Base-by-base conservation (phyloP, 2,329 filamentous ascomycete genomes). In the Xylaria sp. region DNA sequence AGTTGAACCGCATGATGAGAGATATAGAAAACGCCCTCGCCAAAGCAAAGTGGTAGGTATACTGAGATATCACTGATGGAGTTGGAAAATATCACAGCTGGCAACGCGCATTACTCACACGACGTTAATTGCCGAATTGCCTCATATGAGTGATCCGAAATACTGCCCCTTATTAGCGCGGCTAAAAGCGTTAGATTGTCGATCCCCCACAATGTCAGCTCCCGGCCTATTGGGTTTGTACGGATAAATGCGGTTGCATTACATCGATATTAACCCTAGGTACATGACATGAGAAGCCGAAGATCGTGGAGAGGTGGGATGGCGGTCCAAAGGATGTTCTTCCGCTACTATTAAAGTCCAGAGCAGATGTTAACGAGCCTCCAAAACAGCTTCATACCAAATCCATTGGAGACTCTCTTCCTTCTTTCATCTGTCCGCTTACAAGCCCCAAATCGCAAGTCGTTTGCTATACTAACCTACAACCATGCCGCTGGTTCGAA, bases 401-500 rank as follows among this genome's bases (percentile, higher is more conserved):
- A 9, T 42, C 37, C 37, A 42, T 42, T 7, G 37, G 8, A 42
- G 3, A 42, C 7, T 49, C 18, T 11, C 16, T 7, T 49, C 16
- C 47, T 18, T 49, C 47, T n/a, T 4, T 49, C 16, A 10, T 11
- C 3, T 11, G 6, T 49, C 16, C 13, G 23, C 47, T 19, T 10
- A 51, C 49, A n/a, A 30, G 19, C 49, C 35, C 19, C 10, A 7
- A 30, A 8, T 51, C 6, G 49, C 8, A 46, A 16, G 19, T 51
- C 7, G 10, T 51, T 7, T 11, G 13, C 11, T 42, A 42, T 9
- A 42, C 13, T 46, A 46, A 35, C 16, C 19, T 42, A 10, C 42
- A 30, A 47, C 42, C 39, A 83, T 80, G 81, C 79, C 76, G 47
- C 72, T 71, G 9, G 69, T 82, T 44, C 76, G 75, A 59, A 85